Percentiles rank a stretch among this genome's conserved stretches.
phyloP scores from a whole-genome alignment of 441 rosid genomes.

The Gossypium laxum region DNA sequence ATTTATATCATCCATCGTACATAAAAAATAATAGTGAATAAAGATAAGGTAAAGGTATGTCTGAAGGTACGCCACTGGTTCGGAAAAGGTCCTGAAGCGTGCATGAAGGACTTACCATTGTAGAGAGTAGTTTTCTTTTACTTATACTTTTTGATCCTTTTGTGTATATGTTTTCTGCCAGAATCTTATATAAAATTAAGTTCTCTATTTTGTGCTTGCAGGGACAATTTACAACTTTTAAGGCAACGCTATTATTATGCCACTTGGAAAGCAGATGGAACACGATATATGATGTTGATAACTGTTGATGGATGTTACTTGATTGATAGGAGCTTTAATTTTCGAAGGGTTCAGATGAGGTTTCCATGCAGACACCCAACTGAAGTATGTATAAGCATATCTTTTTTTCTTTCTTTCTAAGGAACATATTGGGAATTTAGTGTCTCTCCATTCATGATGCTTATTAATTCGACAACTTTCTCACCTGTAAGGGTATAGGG shows the following conservation, averaged over 20 bases:
- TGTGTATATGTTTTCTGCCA: not conserved
- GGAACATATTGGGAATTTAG: constrained; percentile 14
- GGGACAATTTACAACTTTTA: constrained; percentile 82
- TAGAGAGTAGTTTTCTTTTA: not conserved
- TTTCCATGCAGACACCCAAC: constrained; percentile 63
- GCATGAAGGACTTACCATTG: not conserved
- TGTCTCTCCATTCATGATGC: constrained; percentile 1
- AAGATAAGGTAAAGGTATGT: not conserved
- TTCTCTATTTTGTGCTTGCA: constrained; percentile 25
- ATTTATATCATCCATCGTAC: not conserved
- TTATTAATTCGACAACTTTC: constrained; percentile 16
- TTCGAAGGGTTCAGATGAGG: constrained; percentile 94
- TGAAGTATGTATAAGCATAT: constrained; percentile 47
- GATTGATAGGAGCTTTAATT: constrained; percentile 77
- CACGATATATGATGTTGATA: constrained; percentile 93
- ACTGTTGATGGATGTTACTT: constrained; percentile 82
- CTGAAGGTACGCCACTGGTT: not conserved
- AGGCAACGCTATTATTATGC: constrained; percentile 97
- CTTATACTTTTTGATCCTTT: not conserved
- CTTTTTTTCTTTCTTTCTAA: constrained; percentile 14
- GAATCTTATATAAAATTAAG: constrained; percentile 1
- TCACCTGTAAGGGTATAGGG: constrained; percentile 48
- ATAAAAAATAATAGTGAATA: not conserved
- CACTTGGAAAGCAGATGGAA: constrained; percentile 99
- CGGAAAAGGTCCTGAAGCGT: not conserved